phyloP scores from a whole-genome alignment of 2,329 filamentous ascomycete species.

The Escovopsis sp. region DNA sequence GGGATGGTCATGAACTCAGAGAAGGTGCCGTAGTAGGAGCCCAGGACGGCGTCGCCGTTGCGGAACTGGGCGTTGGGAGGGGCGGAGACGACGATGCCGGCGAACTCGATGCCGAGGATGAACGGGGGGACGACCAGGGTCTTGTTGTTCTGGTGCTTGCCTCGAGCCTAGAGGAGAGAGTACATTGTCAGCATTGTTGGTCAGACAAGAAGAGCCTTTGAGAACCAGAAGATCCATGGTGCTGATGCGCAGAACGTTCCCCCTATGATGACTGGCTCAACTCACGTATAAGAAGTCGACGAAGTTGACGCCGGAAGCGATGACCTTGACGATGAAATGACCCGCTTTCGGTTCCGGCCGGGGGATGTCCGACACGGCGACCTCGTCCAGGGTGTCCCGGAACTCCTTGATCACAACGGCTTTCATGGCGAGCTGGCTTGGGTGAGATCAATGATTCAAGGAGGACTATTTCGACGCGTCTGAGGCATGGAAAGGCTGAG shows the following conservation, averaged over 20 bases:
- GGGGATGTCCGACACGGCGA: conserved; percentile 13
- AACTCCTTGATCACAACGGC: conserved; percentile 16
- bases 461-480: not conserved
- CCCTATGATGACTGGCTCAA: too few species aligned
- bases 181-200: too few species aligned
- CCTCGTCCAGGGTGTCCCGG: conserved; percentile 10
- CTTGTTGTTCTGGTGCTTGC: conserved; percentile 45
- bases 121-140: conserved; percentile 42
- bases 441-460: not conserved
- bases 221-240: too few species aligned
- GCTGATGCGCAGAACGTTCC: too few species aligned
- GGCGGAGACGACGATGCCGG: conserved; percentile 32
- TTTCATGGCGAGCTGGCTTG: conserved; percentile 12
- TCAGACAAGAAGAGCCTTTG: too few species aligned
- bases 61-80: conserved; percentile 21
- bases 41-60: conserved; percentile 39
- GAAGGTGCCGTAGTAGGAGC: conserved; percentile 35
- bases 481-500: not conserved
- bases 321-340: conserved; percentile 23
- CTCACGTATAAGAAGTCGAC: conserved; percentile 42
- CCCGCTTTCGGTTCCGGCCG: conserved; percentile 7
- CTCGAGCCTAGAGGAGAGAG: conserved; percentile 34
- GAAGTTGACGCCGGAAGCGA: conserved; percentile 43
- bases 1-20: conserved; percentile 33
- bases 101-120: conserved; percentile 44